These are phyloP conservation scores for Backusella macrospora DNA, from an alignment of 192 early-diverging fungal genomes.

Conservation along the genomic window DNA sequence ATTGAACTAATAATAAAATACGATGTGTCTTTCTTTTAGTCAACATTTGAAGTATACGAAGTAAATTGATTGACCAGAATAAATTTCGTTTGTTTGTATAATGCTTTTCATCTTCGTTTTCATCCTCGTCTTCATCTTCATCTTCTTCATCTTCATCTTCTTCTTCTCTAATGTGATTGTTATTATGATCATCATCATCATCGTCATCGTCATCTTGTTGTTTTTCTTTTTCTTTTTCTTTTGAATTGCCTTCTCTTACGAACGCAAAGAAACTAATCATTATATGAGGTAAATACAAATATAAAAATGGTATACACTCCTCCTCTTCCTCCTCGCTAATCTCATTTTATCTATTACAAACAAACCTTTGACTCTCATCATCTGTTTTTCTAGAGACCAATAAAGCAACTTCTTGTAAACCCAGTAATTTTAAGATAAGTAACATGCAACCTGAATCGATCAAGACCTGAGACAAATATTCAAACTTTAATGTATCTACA, in stretches of 20 bases:
- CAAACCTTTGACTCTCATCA: constrained; percentile 48
- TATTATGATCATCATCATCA: neutral
- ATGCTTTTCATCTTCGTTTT: neutral
- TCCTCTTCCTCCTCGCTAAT: neutral
- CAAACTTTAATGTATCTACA: constrained; percentile 71
- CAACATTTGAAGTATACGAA: constrained; percentile 78
- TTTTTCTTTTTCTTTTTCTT: neutral
- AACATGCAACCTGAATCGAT: constrained; percentile 85
- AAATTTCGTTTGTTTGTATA: constrained; percentile 59
- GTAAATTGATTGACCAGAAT: constrained; percentile 70
- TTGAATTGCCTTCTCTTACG: neutral
- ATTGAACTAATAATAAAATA: constrained; percentile 77
- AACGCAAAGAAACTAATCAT: constrained; percentile 16
- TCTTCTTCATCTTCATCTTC: neutral
- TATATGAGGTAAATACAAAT: too few relatives aligned
- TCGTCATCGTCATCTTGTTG: constrained; percentile 4
- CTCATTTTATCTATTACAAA: neutral
- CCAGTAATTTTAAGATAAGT: constrained; percentile 81
- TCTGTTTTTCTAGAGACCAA: constrained; percentile 55
- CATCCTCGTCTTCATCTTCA: constrained; percentile 6
- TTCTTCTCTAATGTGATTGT: too few relatives aligned
- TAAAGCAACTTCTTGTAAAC: constrained; percentile 63
- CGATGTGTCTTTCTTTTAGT: constrained; percentile 80
- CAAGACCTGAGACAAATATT: constrained; percentile 77
- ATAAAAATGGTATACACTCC: neutral